These are phyloP conservation scores for Isabelozyma rhagii DNA, from an alignment of 805 yeast species.

Conservation along the genomic window DNA sequence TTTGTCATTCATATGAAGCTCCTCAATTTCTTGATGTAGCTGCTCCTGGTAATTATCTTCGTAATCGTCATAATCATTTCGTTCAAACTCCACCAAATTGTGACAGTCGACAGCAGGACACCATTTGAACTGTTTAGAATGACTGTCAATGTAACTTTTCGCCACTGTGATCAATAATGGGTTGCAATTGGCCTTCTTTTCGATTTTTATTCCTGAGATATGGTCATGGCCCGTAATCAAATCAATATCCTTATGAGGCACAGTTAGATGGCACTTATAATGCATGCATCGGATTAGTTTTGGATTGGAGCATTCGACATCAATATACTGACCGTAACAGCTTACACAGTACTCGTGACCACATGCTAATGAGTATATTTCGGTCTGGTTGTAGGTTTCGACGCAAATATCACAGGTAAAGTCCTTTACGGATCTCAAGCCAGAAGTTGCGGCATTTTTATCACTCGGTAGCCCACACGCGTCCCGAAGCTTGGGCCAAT, in stretches of 20 bases:
- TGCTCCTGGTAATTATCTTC: constrained; percentile 6
- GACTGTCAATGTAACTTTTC: constrained; percentile 46
- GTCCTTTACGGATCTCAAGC: constrained; percentile 7
- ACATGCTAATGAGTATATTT: constrained; percentile 57
- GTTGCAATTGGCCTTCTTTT: constrained; percentile 27
- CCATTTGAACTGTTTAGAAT: constrained; percentile 56
- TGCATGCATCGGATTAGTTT: constrained; percentile 64
- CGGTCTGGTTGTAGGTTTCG: constrained; percentile 39
- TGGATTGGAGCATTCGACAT: constrained; percentile 40
- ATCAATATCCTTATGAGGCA: constrained; percentile 42
- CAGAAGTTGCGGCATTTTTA: neutral
- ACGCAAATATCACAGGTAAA: constrained; percentile 72
- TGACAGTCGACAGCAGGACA: constrained; percentile 86
- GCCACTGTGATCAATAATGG: constrained; percentile 37
- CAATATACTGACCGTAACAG: constrained; percentile 66
- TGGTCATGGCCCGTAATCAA: constrained; percentile 3
- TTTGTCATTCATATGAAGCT: constrained; percentile 2
- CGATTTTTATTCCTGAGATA: constrained; percentile 1
- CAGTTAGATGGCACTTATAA: constrained; percentile 44
- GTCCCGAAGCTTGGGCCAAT: constrained; percentile 19
- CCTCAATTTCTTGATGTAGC: constrained; percentile 2
- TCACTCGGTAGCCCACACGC: constrained; percentile 23
- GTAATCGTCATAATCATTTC: constrained; percentile 17
- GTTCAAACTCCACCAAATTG: constrained; percentile 43
- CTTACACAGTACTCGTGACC: constrained; percentile 64